These are phyloP conservation scores for Trichophyton schoenleinii DNA, from an alignment of 2,329 filamentous ascomycete species.

Conservation along the genomic window DNA sequence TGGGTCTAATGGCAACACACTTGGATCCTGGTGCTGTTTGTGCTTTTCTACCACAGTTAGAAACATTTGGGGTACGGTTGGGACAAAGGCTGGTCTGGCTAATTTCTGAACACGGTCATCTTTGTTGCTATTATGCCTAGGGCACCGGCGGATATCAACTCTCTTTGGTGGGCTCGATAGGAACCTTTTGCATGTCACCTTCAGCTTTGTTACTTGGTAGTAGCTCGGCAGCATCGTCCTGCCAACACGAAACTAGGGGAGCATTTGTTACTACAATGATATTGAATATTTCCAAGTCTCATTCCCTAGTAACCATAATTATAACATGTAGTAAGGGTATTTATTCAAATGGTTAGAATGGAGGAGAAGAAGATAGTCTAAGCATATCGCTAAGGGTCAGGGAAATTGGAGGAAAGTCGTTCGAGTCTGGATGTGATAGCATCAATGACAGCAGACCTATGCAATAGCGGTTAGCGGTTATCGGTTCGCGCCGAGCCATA, in stretches of 20 bases:
- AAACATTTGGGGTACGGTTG: background rate
- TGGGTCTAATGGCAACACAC: background rate
- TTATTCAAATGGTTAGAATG: background rate
- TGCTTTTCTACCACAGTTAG: background rate
- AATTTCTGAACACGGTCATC: too few relatives aligned
- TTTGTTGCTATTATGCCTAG: too few relatives aligned
- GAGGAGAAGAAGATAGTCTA: background rate
- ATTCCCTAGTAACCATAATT: background rate
- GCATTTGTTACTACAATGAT: too few relatives aligned
- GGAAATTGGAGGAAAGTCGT: constrained; percentile 26
- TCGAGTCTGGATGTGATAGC: constrained; percentile 31
- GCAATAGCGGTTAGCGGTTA: background rate
- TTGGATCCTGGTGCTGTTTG: background rate
- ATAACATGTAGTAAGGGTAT: background rate
- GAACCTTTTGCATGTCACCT: too few relatives aligned
- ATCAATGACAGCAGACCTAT: constrained; percentile 33
- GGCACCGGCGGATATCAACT: too few relatives aligned
- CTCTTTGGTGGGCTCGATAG: too few relatives aligned
- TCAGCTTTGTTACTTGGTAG: too few relatives aligned
- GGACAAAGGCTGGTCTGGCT: background rate
- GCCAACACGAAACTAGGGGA: background rate
- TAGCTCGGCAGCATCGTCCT: too few relatives aligned
- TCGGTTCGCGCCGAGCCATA: too few relatives aligned
- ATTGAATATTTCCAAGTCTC: too few relatives aligned
- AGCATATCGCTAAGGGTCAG: background rate